These are phyloP conservation scores for Alternaria viburni DNA, from an alignment of 2,329 filamentous ascomycete species.

Conservation along the genomic window DNA sequence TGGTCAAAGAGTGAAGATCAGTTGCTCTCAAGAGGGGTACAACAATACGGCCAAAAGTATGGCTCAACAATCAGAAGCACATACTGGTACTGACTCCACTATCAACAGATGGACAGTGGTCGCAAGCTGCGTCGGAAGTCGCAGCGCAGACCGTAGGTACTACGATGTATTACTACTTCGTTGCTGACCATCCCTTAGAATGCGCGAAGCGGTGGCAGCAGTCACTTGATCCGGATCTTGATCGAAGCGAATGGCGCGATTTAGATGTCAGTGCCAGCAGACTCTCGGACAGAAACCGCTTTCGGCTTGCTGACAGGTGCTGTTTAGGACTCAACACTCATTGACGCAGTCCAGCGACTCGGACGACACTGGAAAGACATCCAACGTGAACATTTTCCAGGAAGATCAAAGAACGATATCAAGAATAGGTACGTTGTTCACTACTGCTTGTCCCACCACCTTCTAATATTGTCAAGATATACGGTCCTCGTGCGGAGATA, in stretches of 20 bases:
- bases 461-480: conserved; percentile 24
- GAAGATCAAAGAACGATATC: conserved; percentile 48
- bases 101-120: conserved; percentile 52
- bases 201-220: conserved; percentile 58
- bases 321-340: conserved; percentile 35
- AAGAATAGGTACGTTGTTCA: conserved; percentile 44
- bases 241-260: conserved; percentile 49
- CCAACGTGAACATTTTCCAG: conserved; percentile 41
- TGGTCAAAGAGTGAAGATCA: conserved; percentile 49
- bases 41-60: conserved; percentile 47
- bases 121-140: conserved; percentile 46
- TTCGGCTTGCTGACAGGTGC: background rate
- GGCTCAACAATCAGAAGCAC: background rate
- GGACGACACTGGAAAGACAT: conserved; percentile 51
- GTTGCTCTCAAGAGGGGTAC: conserved; percentile 42
- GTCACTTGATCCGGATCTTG: conserved; percentile 51
- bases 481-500: conserved; percentile 41
- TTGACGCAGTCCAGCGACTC: conserved; percentile 40
- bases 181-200: conserved; percentile 37
- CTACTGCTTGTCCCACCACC: background rate
- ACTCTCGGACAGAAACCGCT: background rate
- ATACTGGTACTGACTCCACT: background rate
- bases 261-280: conserved; percentile 36
- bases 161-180: background rate
- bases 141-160: conserved; percentile 50